Evolutionary conservation across 768 basidiomycete species (phyloP), one percentile per base, ranked within the genome.

Genomic region (Calocybe gangraenosa): DNA sequence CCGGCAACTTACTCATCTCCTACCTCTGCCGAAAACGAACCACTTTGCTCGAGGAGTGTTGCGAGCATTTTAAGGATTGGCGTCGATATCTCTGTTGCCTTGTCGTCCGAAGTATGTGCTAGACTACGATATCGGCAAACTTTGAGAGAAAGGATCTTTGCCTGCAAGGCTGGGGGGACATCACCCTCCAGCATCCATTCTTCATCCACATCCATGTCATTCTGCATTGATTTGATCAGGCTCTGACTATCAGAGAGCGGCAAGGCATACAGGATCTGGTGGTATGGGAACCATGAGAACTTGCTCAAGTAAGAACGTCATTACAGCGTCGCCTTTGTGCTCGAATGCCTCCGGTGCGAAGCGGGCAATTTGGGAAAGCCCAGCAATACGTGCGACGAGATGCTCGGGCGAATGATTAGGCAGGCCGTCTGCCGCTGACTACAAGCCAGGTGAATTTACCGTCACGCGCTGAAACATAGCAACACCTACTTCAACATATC

Each of bases 101-200:
- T 69, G 1, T 81, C 77, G 3, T 75, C 66, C 5, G 64, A 53
- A 0, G 79, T 79, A 54, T 85, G 84, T 0, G 85, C 78, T 10
- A 95, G 69, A 57, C 83, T 82, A 14, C 92, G 82, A 61, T 92
- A 83, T 19, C 89, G 76, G 59, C 83, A 84, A 4, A 94, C 75
- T 63, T 96, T 93, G 18, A 98, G 60, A 1, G 82, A 76, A 7
- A 84, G 65, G 2, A 96, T 59, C 58, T 90, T 91, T 0, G 90
- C 87, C 35, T 68, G 70, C 1, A 91, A 73, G 3, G 73, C 68
- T 1, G 72, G 66, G 0, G 78, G 58, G 17, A 95, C 60, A 2
- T 82, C 72, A 0, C 71, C 71, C 25, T 92, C 84, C 23, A 83
- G 77, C 8, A 78, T 67, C 93, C 93, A 97, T 53, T 93, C 88